Conservation (phyloP, 2,329 filamentous ascomycete genomes). For the Fusarium sp. region DNA sequence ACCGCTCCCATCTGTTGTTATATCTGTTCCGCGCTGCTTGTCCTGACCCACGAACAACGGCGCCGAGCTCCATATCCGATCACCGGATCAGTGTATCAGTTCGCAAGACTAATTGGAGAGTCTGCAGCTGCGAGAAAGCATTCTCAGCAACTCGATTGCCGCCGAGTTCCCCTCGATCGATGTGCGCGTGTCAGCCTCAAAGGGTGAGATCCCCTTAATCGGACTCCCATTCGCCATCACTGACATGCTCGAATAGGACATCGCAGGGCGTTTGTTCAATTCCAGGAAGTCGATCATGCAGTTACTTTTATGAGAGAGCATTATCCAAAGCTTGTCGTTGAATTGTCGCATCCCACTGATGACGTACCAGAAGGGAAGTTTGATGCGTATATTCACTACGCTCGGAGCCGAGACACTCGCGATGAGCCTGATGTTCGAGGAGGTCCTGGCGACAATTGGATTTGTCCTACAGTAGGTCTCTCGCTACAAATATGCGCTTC, state of each 20-base stretch:
- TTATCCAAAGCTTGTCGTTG: conserved; percentile 51
- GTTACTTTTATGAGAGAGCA: conserved; percentile 54
- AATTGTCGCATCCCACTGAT: conserved; percentile 50
- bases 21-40: conserved; percentile 6
- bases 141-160: conserved; percentile 48
- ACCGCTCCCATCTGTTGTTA: neutral
- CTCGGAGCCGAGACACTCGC: conserved; percentile 49
- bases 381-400: conserved; percentile 53
- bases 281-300: conserved; percentile 52
- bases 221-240: neutral
- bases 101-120: conserved; percentile 41
- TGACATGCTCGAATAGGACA: conserved; percentile 46
- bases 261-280: conserved; percentile 54
- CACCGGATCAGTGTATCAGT: conserved; percentile 24
- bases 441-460: conserved; percentile 46
- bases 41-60: conserved; percentile 9
- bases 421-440: conserved; percentile 42
- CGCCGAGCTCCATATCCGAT: conserved; percentile 18
- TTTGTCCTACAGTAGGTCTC: conserved; percentile 46
- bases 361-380: conserved; percentile 51
- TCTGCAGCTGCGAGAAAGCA: conserved; percentile 49
- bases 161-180: conserved; percentile 51
- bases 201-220: conserved; percentile 39
- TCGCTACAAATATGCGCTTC: neutral
- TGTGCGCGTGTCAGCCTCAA: conserved; percentile 50